These are phyloP conservation scores for Tylopilus sp. DNA, from an alignment of 1,284 basidiomycete species.

Conservation along the genomic window DNA sequence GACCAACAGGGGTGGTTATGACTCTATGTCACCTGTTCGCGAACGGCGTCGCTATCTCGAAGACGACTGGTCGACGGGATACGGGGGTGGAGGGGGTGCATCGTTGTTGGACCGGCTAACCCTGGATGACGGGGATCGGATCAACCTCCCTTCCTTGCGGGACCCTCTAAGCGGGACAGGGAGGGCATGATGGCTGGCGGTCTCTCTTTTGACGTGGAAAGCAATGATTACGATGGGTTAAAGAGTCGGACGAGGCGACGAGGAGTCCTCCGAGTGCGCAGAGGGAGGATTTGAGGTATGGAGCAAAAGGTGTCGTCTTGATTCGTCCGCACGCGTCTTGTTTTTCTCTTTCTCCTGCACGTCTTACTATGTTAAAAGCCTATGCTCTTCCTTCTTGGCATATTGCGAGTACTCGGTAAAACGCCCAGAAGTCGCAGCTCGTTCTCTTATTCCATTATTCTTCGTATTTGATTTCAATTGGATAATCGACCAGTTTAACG, in stretches of 20 bases:
- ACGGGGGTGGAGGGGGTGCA: constrained; percentile 18
- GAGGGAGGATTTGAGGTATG: constrained; percentile 15
- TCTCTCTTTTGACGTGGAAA: constrained; percentile 14
- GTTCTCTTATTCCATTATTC: constrained; percentile 21
- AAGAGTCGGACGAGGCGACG: constrained; percentile 26
- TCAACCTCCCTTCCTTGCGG: constrained; percentile 33
- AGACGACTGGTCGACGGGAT: constrained; percentile 5
- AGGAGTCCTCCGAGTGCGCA: constrained; percentile 20
- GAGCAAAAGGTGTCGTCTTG: not conserved
- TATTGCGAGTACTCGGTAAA: not conserved
- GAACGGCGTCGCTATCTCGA: constrained; percentile 20
- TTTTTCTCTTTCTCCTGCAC: not conserved
- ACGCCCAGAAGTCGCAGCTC: not conserved
- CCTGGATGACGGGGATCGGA: constrained; percentile 20
- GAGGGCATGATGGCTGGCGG: constrained; percentile 35
- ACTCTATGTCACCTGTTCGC: constrained; percentile 16
- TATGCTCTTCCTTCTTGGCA: constrained; percentile 1
- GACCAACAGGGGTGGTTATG: not conserved
- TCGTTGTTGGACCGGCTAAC: constrained; percentile 39
- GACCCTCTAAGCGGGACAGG: constrained; percentile 38
- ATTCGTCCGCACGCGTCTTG: not conserved
- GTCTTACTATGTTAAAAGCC: constrained; percentile 4
- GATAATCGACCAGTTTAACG: not conserved
- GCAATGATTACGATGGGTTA: constrained; percentile 24
- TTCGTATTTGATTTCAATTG: constrained; percentile 16